Base-by-base conservation (phyloP, 768 basidiomycete species). In the Trametes villosa region DNA sequence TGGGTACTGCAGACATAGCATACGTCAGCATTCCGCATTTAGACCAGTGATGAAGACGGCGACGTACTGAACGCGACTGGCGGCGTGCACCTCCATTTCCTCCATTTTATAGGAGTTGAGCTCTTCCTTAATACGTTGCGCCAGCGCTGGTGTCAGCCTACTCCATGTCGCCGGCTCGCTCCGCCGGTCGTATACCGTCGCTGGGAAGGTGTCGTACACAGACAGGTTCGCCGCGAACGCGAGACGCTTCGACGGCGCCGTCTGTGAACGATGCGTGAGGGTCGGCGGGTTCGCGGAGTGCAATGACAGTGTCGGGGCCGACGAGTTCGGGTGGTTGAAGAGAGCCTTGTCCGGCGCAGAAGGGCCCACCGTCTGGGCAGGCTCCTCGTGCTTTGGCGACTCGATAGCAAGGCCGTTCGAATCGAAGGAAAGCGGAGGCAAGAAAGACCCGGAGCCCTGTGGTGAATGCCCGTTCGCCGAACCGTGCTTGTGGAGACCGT, bases 71-170 rank as follows among this genome's bases (percentile, higher is more conserved):
- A 92, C 86, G 74, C 93, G 87, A 76, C 93, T 96, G 50, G 90
- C 80, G 67, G 92, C 91, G 76, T 98, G 96, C 63, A 99, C 95
- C 73, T 96, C 94, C 96, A 99, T 98, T 79, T 98, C 95, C 76
- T 96, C 95, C 91, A 98, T 93, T 82, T 98, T 98, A 78, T 92
- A 98, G 57, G 93, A 94, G 76, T 99, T 99, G 53, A 99, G 80
- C 77, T 96, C 94, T 77, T 96, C 94, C 82, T 99, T 99, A 75
- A 99, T 98, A 68, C 89, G 83, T 80, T 98, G 94, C 40, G 96
- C 96, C 69, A 98, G 79, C 59, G 90, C 87, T 44, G 96, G 97
- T 53, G 97, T 99, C 69, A 99, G 77, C 40, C 92, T 84, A 76
- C 96, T 98, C 88, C 95, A 98, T 27, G 96, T 98, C 47, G 95